phyloP scores from a whole-genome alignment of 2,329 filamentous ascomycete species.

The Acephala macrosclerotiorum region DNA sequence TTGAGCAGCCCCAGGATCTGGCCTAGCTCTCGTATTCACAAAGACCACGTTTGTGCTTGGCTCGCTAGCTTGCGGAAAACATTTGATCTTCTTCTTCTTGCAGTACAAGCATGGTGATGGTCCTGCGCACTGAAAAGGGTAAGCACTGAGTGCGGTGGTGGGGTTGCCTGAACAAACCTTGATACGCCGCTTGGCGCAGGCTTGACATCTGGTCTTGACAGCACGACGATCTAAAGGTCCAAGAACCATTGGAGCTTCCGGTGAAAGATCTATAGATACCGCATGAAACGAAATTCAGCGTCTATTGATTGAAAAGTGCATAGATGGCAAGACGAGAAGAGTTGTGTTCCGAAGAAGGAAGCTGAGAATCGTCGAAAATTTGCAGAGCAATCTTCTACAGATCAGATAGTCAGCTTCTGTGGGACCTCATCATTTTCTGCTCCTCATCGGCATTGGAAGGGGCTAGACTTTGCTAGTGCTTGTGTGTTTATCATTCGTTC shows the following conservation, averaged over 20 bases:
- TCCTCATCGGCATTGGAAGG: no score
- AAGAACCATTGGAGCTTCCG: slow-evolving; percentile 18
- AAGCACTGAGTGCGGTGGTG: slow-evolving; percentile 12
- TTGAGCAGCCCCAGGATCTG: background rate
- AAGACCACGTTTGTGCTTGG: slow-evolving; percentile 16
- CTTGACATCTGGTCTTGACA: slow-evolving; percentile 28
- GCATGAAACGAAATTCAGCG: background rate
- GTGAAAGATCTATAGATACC: background rate
- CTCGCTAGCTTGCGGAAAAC: slow-evolving; percentile 19
- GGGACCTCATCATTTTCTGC: no score
- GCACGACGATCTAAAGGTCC: slow-evolving; percentile 31
- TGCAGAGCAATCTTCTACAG: background rate
- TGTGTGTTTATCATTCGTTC: no score
- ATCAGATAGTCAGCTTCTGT: background rate
- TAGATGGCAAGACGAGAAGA: background rate
- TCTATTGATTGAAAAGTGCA: background rate
- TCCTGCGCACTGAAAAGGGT: slow-evolving; percentile 33
- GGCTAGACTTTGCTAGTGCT: no score
- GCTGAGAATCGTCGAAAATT: background rate
- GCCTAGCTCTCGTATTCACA: slow-evolving; percentile 3
- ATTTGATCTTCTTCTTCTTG: slow-evolving; percentile 29
- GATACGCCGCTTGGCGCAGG: slow-evolving; percentile 32
- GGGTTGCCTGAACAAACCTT: slow-evolving; percentile 22
- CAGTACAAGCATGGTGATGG: slow-evolving; percentile 33
- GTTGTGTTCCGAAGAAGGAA: background rate